Percentiles rank a stretch among this genome's conserved stretches.
Conservation (phyloP, 768 basidiomycete species). For the Mycena galopus region DNA sequence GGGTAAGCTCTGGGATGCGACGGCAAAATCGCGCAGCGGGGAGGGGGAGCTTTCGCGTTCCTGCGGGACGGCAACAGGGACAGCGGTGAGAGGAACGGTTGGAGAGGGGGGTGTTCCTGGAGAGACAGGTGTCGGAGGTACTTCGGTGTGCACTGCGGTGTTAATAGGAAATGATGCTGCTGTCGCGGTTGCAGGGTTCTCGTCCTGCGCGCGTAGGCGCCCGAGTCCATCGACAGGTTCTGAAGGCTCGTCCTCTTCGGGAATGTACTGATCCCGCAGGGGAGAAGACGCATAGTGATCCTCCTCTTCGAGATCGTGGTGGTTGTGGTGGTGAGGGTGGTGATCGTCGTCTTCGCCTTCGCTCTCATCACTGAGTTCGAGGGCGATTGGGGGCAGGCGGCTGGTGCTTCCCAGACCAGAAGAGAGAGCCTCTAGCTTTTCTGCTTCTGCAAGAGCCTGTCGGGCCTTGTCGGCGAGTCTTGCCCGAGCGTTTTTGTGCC, state of each 20-base stretch:
- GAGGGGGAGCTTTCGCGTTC: slow-evolving; percentile 38
- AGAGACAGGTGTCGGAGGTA: slow-evolving; percentile 44
- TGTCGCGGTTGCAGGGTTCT: slow-evolving; percentile 53
- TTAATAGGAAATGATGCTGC: slow-evolving; percentile 31
- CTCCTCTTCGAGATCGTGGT: slow-evolving; percentile 64
- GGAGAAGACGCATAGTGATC: slow-evolving; percentile 55
- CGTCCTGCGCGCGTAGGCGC: slow-evolving; percentile 39
- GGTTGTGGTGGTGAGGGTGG: slow-evolving; percentile 64
- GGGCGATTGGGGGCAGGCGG: slow-evolving; percentile 74
- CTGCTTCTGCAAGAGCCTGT: slow-evolving; percentile 70
- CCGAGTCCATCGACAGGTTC: slow-evolving; percentile 41
- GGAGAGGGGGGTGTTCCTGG: slow-evolving; percentile 44
- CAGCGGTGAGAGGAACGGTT: slow-evolving; percentile 46
- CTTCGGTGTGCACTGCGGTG: slow-evolving; percentile 14
- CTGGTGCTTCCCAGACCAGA: slow-evolving; percentile 39
- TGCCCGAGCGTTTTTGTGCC: slow-evolving; percentile 74
- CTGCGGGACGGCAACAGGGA: slow-evolving; percentile 32
- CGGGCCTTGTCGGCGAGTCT: slow-evolving; percentile 81
- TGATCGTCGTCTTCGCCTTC: slow-evolving; percentile 71
- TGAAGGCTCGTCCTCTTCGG: slow-evolving; percentile 77
- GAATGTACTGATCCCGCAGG: slow-evolving; percentile 67
- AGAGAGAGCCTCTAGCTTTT: slow-evolving; percentile 60
- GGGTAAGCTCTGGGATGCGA: slow-evolving; percentile 42
- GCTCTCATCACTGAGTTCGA: slow-evolving; percentile 85
- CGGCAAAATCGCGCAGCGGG: slow-evolving; percentile 47